Conservation (phyloP, 257 asterid genomes). For the Scutellaria minor region DNA sequence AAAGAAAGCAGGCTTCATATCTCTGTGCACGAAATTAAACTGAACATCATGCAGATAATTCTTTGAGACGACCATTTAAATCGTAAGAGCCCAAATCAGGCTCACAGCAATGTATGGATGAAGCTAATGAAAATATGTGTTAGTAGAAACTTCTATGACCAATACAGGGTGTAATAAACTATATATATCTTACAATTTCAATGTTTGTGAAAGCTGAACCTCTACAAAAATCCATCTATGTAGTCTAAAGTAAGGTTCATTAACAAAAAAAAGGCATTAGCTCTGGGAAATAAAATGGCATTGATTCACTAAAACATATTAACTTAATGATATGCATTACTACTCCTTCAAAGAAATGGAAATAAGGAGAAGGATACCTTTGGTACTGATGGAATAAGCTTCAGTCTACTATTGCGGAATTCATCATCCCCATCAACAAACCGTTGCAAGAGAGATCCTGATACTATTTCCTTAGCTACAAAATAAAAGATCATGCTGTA, state of each 20-base stretch:
- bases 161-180: too few relatives aligned
- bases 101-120: too few relatives aligned
- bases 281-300: conserved; percentile 5
- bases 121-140: too few relatives aligned
- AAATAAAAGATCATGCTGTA: conserved; percentile 95
- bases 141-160: not conserved
- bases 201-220: too few relatives aligned
- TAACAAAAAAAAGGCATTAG: not conserved
- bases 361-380: conserved; percentile 56
- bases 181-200: too few relatives aligned
- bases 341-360: conserved; percentile 23
- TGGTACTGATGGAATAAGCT: conserved; percentile 96
- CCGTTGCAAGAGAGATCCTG: conserved; percentile 84
- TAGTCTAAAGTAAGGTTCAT: not conserved
- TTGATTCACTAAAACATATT: not conserved
- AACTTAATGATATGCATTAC: not conserved
- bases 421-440: conserved; percentile 97
- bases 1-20: conserved; percentile 1
- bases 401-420: conserved; percentile 88
- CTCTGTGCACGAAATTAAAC: too few relatives aligned
- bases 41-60: too few relatives aligned
- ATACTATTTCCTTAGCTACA: conserved; percentile 59
- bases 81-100: too few relatives aligned
- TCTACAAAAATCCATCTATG: not conserved
- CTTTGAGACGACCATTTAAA: too few relatives aligned